These are phyloP conservation scores for Taphrina betulina DNA, from an alignment of 1,139 yeast genomes.

Conservation along the genomic window DNA sequence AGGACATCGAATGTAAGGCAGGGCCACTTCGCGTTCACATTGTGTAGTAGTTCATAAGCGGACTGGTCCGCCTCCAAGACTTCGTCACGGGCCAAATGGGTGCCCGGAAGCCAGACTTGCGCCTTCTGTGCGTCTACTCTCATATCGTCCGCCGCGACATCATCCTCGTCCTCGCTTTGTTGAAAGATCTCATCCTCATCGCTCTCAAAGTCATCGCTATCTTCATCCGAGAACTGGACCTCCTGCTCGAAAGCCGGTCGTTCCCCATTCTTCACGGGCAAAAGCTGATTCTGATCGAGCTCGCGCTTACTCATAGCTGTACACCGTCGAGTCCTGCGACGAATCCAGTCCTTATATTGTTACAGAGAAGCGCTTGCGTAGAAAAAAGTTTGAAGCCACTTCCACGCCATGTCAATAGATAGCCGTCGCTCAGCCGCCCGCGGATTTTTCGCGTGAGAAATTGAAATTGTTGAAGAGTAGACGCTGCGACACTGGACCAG, in stretches of 20 bases:
- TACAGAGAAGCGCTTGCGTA: no score
- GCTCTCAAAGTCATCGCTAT: slow-evolving; percentile 78
- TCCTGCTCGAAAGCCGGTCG: slow-evolving; percentile 10
- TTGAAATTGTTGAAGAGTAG: no score
- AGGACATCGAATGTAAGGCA: slow-evolving; percentile 85
- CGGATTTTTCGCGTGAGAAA: no score
- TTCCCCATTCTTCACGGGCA: slow-evolving; percentile 26
- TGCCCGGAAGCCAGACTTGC: slow-evolving; percentile 42
- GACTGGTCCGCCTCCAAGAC: slow-evolving; percentile 94
- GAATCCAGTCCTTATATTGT: no score
- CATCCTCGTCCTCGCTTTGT: slow-evolving; percentile 46
- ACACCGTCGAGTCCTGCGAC: no score
- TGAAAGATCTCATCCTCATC: slow-evolving; percentile 57
- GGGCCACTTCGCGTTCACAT: slow-evolving; percentile 95
- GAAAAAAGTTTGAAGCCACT: no score
- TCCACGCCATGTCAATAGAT: no score
- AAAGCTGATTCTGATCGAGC: slow-evolving; percentile 1
- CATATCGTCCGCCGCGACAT: slow-evolving; percentile 56
- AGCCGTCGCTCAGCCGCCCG: no score
- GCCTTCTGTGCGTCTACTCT: slow-evolving; percentile 60
- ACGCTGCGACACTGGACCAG: no score
- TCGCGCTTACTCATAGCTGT: slow-evolving; percentile 31
- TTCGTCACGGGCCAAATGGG: slow-evolving; percentile 80
- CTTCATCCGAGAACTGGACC: slow-evolving; percentile 30
- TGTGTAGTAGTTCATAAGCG: slow-evolving; percentile 94